phyloP scores from a whole-genome alignment of 1,284 basidiomycete genomes.

The Ustilago lituana region DNA sequence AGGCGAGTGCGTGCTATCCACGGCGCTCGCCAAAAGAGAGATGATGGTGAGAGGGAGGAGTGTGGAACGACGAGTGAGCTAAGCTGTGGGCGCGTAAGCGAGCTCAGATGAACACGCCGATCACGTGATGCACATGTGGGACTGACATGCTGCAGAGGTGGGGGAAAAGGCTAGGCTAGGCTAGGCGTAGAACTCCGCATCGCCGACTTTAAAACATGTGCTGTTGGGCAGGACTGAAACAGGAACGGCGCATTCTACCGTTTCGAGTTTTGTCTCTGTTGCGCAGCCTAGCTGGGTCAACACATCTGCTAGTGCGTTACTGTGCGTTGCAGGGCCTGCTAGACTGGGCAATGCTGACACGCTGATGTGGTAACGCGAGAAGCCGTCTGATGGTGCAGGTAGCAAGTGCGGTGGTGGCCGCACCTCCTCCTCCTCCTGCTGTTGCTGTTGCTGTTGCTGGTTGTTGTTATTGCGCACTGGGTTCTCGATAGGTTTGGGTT shows the following conservation, averaged over 20 bases:
- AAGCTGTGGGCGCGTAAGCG: too few species aligned
- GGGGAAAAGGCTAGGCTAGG: too few species aligned
- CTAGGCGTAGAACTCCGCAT: constrained; percentile 54
- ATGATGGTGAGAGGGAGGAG: too few species aligned
- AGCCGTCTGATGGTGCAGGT: constrained; percentile 50
- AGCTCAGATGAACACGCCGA: too few species aligned
- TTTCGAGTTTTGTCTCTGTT: constrained; percentile 57
- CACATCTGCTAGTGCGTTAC: neutral
- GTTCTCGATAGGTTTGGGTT: neutral
- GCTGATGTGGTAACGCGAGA: constrained; percentile 54
- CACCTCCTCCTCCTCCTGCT: too few species aligned
- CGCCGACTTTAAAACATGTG: constrained; percentile 48
- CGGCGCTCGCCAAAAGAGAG: too few species aligned
- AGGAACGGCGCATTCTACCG: constrained; percentile 64
- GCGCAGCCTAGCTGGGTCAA: constrained; percentile 11
- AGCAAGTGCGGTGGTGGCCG: constrained; percentile 54
- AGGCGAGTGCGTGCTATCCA: too few species aligned
- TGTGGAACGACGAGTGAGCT: neutral
- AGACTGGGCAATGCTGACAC: constrained; percentile 41
- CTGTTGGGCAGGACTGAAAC: constrained; percentile 58
- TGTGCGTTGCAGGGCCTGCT: constrained; percentile 18
- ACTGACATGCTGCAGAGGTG: too few species aligned
- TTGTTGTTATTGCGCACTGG: too few species aligned
- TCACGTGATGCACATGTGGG: too few species aligned
- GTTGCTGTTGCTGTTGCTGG: too few species aligned